Percentiles rank a stretch among this genome's conserved stretches.
These are phyloP conservation scores for Penicillium sp. DNA, from an alignment of 2,329 filamentous ascomycete genomes.

Conservation along the genomic window DNA sequence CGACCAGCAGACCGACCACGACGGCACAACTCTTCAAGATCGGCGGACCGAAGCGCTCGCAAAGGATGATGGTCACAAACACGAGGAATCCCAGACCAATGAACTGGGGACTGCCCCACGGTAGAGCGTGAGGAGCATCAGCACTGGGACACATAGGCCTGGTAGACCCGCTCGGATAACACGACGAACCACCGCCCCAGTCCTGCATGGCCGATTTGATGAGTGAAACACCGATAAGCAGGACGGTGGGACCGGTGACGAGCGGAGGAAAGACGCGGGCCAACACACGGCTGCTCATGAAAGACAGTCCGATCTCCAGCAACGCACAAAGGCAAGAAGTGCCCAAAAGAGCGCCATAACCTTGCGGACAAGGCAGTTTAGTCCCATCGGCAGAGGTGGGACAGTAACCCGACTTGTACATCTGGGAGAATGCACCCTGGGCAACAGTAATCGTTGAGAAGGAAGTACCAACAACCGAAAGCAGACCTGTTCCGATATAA, in stretches of 20 bases:
- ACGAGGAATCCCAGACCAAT: conserved; percentile 67
- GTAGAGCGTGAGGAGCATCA: conserved; percentile 59
- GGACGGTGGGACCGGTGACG: conserved; percentile 66
- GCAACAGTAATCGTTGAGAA: conserved; percentile 67
- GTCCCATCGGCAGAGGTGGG: conserved; percentile 57
- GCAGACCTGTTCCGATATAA: conserved; percentile 63
- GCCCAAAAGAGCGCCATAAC: conserved; percentile 64
- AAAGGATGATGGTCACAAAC: conserved; percentile 65
- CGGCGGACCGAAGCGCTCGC: conserved; percentile 66
- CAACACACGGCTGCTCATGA: conserved; percentile 59
- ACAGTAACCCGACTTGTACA: conserved; percentile 65
- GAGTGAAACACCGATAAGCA: conserved; percentile 65
- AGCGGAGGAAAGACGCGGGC: conserved; percentile 66
- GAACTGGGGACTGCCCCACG: conserved; percentile 63
- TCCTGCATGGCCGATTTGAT: conserved; percentile 63
- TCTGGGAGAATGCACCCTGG: conserved; percentile 60
- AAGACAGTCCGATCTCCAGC: conserved; percentile 64
- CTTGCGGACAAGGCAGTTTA: conserved; percentile 61
- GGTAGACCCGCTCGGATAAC: conserved; percentile 41
- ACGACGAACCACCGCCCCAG: conserved; percentile 65
- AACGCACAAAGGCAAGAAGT: conserved; percentile 50
- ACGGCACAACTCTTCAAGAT: conserved; percentile 70
- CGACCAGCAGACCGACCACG: conserved; percentile 62
- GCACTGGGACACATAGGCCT: conserved; percentile 59
- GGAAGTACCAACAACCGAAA: conserved; percentile 62